Conservation (phyloP, 1,284 basidiomycete species). For the Exobasidium cylindrosporum region DNA sequence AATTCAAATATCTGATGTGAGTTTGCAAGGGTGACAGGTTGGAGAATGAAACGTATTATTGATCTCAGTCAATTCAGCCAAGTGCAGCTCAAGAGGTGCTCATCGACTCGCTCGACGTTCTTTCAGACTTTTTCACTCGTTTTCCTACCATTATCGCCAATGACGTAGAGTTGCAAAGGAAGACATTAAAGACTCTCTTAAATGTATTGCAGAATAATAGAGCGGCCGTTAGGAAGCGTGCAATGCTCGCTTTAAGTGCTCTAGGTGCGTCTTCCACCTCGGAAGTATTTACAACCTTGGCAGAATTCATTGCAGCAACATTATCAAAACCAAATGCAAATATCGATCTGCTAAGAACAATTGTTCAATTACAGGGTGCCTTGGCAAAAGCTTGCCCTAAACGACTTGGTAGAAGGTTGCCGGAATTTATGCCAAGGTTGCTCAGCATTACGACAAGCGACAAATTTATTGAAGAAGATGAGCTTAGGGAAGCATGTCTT, state of each 20-base stretch:
- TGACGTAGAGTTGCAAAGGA: constrained; percentile 55
- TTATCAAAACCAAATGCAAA: constrained; percentile 35
- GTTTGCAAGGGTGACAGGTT: too few relatives aligned
- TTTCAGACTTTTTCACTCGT: constrained; percentile 83
- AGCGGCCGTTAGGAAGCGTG: constrained; percentile 38
- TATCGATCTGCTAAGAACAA: constrained; percentile 65
- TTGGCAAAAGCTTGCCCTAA: constrained; percentile 51
- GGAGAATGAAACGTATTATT: too few relatives aligned
- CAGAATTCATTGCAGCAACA: constrained; percentile 28
- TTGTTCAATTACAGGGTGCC: constrained; percentile 74
- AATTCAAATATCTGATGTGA: constrained; percentile 59
- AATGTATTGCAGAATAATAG: constrained; percentile 31
- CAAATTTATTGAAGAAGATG: constrained; percentile 73
- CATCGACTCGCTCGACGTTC: constrained; percentile 83
- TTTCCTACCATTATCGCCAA: constrained; percentile 56
- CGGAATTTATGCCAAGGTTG: constrained; percentile 59
- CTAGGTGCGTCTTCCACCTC: constrained; percentile 58
- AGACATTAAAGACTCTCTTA: constrained; percentile 70
- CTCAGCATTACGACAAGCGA: constrained; percentile 67
- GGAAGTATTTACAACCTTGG: constrained; percentile 41
- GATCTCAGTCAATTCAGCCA: constrained; percentile 60
- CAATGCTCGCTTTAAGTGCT: constrained; percentile 64
- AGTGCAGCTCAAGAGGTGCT: constrained; percentile 76
- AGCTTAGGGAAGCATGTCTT: constrained; percentile 58
- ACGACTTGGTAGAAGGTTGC: constrained; percentile 35